phyloP scores from a whole-genome alignment of 768 basidiomycete genomes.

The Pholiota microspora region DNA sequence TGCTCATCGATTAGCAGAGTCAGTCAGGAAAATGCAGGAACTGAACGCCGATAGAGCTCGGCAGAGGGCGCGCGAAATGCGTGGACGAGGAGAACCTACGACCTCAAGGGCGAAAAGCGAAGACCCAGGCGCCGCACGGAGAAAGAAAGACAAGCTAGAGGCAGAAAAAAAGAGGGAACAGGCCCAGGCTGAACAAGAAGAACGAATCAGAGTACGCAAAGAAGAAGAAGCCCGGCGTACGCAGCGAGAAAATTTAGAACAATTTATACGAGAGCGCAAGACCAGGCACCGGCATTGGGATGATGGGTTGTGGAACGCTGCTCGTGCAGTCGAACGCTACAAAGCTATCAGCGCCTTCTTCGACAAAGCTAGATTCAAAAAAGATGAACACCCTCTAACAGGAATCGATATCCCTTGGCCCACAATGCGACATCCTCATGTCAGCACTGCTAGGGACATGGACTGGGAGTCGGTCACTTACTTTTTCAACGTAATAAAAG shows the following conservation, averaged over 20 bases:
- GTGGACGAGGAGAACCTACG: slow-evolving; percentile 22
- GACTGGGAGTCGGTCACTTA: slow-evolving; percentile 69
- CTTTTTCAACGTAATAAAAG: slow-evolving; percentile 59
- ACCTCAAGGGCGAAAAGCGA: slow-evolving; percentile 53
- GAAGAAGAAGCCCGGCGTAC: slow-evolving; percentile 19
- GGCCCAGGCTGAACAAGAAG: slow-evolving; percentile 24
- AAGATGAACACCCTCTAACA: slow-evolving; percentile 44
- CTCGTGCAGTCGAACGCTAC: slow-evolving; percentile 72
- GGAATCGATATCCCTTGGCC: slow-evolving; percentile 78
- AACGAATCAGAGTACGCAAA: slow-evolving; percentile 26
- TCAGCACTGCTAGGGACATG: slow-evolving; percentile 60
- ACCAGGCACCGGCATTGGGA: slow-evolving; percentile 56
- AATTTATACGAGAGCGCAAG: slow-evolving; percentile 25
- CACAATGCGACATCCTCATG: slow-evolving; percentile 50
- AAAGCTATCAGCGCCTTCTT: slow-evolving; percentile 58
- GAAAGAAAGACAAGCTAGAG: slow-evolving; percentile 35
- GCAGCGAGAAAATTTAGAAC: slow-evolving; percentile 20
- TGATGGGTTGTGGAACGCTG: slow-evolving; percentile 58
- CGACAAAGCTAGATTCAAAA: slow-evolving; percentile 56
- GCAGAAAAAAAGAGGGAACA: slow-evolving; percentile 27
- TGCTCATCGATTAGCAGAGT: slow-evolving; percentile 15
- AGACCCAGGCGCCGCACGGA: slow-evolving; percentile 36
- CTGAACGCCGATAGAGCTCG: slow-evolving; percentile 20
- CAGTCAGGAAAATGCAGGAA: slow-evolving; percentile 20
- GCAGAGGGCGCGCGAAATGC: slow-evolving; percentile 20